Base-by-base conservation (phyloP, 1,139 yeast genomes). In the Taphrina communis region DNA sequence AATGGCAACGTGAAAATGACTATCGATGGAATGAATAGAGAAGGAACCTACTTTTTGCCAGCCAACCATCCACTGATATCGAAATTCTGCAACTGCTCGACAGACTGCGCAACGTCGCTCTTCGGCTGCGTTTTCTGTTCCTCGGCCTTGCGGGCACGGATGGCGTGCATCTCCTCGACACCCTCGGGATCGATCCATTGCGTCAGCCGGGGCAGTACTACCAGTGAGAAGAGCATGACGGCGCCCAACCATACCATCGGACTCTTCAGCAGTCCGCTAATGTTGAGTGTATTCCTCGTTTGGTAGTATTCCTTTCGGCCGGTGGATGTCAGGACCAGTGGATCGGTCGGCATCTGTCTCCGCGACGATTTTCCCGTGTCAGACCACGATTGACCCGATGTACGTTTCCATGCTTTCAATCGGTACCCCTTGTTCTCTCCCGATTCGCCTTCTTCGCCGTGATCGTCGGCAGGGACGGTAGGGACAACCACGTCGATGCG, bases 31-130 rank as follows among this genome's bases (percentile, higher is more conserved):
- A 17, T 17, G 17, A 17, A 17, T 17, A 44, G 51, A 12, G 25
- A 51, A 51, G 38, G 42, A 12, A 44, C 44, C 44, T 52, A 63
- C 50, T 35, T 63, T 25, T 55, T 53, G 12, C 67, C 67, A 63
- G 67, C 67, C n/a, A 63, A 55, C 67, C 67, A 63, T 8, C 67
- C 67, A 55, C 61, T 53, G 21, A 63, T 19, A n/a, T 63, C 67
- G 52, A 63, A 53, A 39, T 63, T 63, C 55, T 63, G 67, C 48
- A 63, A 17, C 39, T 38, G 46, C 56, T 63, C 61, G 11, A 63
- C 67, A 6, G 60, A 55, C 19, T 63, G 55, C 6, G 9, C 52
- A 36, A 38, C 61, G 2, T 21, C 52, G 14, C 42, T 39, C 48
- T 17, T 44, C 39, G 60, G 67, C 39, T 31, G 38, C 2, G 25